Conservation (phyloP, 192 early-diverging fungal species). For the Rhizophagus clarus region DNA sequence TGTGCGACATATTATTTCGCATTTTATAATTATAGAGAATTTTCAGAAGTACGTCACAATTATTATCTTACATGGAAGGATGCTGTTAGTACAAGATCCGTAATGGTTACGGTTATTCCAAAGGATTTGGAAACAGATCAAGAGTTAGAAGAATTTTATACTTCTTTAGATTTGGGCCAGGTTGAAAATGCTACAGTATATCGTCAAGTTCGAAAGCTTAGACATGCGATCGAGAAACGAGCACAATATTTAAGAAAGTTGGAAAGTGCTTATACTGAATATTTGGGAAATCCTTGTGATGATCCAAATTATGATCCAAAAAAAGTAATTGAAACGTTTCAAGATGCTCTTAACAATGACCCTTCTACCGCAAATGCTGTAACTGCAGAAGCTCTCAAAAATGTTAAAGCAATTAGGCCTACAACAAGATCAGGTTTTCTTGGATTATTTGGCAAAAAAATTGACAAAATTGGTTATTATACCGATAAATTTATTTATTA, state of each 20-base stretch:
- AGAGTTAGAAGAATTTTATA: constrained; percentile 68
- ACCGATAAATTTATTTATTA: constrained; percentile 54
- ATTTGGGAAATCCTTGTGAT: constrained; percentile 72
- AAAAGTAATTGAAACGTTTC: constrained; percentile 41
- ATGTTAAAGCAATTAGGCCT: constrained; percentile 37
- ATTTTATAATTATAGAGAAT: constrained; percentile 56
- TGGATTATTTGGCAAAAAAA: constrained; percentile 56
- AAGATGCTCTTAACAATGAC: constrained; percentile 29
- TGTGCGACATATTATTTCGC: constrained; percentile 51
- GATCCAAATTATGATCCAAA: constrained; percentile 66
- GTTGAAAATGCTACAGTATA: constrained; percentile 69
- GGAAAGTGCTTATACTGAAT: constrained; percentile 57
- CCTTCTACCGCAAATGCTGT: neutral
- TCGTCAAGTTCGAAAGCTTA: constrained; percentile 58
- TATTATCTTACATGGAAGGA: constrained; percentile 45
- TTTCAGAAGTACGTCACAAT: constrained; percentile 47
- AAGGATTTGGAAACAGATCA: constrained; percentile 53
- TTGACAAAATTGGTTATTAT: constrained; percentile 70
- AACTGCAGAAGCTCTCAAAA: constrained; percentile 4
- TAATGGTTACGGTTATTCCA: constrained; percentile 73
- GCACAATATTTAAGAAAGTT: constrained; percentile 54
- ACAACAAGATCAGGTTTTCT: constrained; percentile 46
- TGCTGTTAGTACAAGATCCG: constrained; percentile 57
- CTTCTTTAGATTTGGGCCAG: constrained; percentile 55
- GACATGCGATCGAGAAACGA: constrained; percentile 57